Evolutionary conservation across 202 grass and related monocot genomes (phyloP), one percentile per base, ranked within the genome.

Genomic region (Digitaria exilis): DNA sequence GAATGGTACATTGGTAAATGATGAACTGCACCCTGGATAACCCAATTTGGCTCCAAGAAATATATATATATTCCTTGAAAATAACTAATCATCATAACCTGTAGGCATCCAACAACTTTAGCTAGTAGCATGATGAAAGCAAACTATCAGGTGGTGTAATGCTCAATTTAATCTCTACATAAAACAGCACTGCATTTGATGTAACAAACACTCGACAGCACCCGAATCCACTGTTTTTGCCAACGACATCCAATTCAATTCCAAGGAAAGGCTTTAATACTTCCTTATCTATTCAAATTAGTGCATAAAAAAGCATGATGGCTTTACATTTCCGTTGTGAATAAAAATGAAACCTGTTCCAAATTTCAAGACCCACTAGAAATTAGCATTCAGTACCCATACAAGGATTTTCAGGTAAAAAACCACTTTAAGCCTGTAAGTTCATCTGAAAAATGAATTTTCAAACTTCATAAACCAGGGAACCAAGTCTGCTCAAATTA

Each of bases 371-470:
- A 42, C 9, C 2, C 17, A 18, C 32, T 55, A 37, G 31, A 68
- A 65, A 49, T 59, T 75, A 56, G 68, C 50, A 68, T 51, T 76
- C 31, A 69, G 55, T 17, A 61, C 15, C 79, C 49, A 74, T 3
- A 54, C 28, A 76, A 21, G 61, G 52, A 42, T 73, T 70, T 37
- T 61, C 61, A 13, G 26, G 26, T 13, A 46, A 55, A 76, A 46
- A 55, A 76, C 39, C 9, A 28, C 25, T 32, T 46, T 34, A 34
- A 69, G 31, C 60, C 21, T 9, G 2, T 16, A 69, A 37, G 44
- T 69, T 30, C n/a, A 29, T 74, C 41, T 78, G 44, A 50, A 69
- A 83, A 85, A 45, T 70, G 51, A 85, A 69, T 32, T n/a, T 50
- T 17, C 31, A 4, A 80, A 80, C 4, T 68, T 54, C 19, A 15